A percentile compares a stretch with the other conserved stretches of the same genome.
Evolutionary conservation across 2,329 filamentous ascomycete genomes (phyloP).

Genomic region (Talaromyces sp.): DNA sequence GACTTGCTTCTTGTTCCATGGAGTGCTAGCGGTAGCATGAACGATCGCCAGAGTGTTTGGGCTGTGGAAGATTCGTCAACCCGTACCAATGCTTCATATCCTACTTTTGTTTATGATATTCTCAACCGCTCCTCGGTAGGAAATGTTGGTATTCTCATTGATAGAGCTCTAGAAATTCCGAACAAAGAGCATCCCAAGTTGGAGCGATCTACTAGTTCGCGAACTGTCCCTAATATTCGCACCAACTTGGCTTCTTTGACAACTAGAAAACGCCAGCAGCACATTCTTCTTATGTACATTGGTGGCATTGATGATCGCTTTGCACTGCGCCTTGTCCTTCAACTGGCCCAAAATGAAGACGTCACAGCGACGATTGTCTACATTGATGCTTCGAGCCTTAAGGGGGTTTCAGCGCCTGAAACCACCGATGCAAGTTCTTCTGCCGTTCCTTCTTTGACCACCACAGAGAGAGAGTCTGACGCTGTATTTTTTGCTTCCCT

Average conservation of each 20-base stretch:
- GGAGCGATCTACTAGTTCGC: slow-evolving; percentile 50
- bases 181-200: slow-evolving; percentile 17
- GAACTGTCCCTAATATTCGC: slow-evolving; percentile 53
- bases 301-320: slow-evolving; percentile 76
- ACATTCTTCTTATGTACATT: slow-evolving; percentile 82
- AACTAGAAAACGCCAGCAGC: slow-evolving; percentile 56
- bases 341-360: slow-evolving; percentile 72
- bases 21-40: slow-evolving; percentile 74
- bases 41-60: slow-evolving; percentile 55
- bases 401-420: slow-evolving; percentile 1
- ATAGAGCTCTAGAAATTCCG: slow-evolving; percentile 56
- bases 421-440: slow-evolving; percentile 7
- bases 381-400: slow-evolving; percentile 34
- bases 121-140: slow-evolving; percentile 52
- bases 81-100: slow-evolving; percentile 60
- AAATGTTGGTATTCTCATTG: slow-evolving; percentile 73
- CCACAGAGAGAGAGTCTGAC: slow-evolving; percentile 37
- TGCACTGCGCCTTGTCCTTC: slow-evolving; percentile 74
- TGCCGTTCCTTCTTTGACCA: not conserved
- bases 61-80: slow-evolving; percentile 49
- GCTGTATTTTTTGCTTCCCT: slow-evolving; percentile 53
- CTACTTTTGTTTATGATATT: slow-evolving; percentile 65
- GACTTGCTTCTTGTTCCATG: slow-evolving; percentile 82
- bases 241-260: slow-evolving; percentile 48
- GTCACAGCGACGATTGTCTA: slow-evolving; percentile 73